These are phyloP conservation scores for Danielozyma ontarioensis DNA, from an alignment of 805 yeast species.

Conservation along the genomic window DNA sequence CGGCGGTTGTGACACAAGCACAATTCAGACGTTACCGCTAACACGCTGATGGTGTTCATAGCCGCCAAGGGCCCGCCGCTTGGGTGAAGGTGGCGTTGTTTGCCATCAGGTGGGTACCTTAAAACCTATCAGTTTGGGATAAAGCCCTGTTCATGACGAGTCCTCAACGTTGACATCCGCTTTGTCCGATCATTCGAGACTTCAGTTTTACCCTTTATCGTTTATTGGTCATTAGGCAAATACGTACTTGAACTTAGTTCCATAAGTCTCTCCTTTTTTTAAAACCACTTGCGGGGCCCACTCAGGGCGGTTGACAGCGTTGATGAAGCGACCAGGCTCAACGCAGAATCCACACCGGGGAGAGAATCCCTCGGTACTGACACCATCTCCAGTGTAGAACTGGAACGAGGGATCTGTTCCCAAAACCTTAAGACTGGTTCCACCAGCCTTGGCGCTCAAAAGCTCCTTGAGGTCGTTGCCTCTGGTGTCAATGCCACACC, in stretches of 20 bases:
- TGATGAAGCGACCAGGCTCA: slow-evolving; percentile 56
- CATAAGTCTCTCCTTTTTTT: slow-evolving; percentile 48
- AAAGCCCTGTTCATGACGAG: too few relatives aligned
- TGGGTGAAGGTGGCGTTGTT: too few relatives aligned
- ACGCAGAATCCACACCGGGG: slow-evolving; percentile 54
- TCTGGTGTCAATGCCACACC: slow-evolving; percentile 42
- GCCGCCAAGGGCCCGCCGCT: too few relatives aligned
- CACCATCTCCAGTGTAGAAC: slow-evolving; percentile 56
- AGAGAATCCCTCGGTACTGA: slow-evolving; percentile 30
- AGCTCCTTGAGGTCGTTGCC: slow-evolving; percentile 26
- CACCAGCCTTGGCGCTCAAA: slow-evolving; percentile 42
- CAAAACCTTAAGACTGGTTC: slow-evolving; percentile 34
- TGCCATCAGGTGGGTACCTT: too few relatives aligned
- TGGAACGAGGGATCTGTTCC: slow-evolving; percentile 68
- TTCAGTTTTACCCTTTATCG: too few relatives aligned
- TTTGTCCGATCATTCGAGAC: too few relatives aligned
- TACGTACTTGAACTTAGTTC: slow-evolving; percentile 38
- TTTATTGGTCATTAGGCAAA: too few relatives aligned
- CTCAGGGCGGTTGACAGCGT: slow-evolving; percentile 44
- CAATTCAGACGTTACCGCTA: too few relatives aligned
- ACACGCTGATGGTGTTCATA: too few relatives aligned
- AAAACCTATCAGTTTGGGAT: too few relatives aligned
- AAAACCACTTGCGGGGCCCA: slow-evolving; percentile 46
- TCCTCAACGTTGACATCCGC: too few relatives aligned
- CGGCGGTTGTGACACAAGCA: too few relatives aligned